Percentiles rank a stretch among this genome's conserved stretches.
Conservation (phyloP, 2,329 filamentous ascomycete species). For the Salinomyces thailandicus region DNA sequence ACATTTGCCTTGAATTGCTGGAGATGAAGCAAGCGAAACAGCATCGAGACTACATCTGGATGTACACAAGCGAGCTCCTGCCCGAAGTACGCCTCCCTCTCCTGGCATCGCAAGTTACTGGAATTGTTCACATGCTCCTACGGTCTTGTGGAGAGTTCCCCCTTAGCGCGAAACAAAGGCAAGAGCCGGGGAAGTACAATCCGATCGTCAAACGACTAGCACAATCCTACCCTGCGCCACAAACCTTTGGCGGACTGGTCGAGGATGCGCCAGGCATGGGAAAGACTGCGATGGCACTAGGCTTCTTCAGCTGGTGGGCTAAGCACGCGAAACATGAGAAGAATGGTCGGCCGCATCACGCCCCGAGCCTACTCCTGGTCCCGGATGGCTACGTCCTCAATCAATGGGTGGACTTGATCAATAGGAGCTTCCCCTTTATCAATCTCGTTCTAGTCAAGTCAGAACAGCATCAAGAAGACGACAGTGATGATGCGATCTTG, state of each 20-base stretch:
- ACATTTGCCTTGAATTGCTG: too few species aligned
- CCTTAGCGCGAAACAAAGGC: not conserved
- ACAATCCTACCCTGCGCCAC: not conserved
- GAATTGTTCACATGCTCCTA: not conserved
- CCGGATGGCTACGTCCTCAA: conserved; percentile 1
- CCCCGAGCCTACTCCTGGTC: not conserved
- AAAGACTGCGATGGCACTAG: not conserved
- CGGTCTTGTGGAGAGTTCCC: not conserved
- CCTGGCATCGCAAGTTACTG: not conserved
- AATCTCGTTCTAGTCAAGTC: not conserved
- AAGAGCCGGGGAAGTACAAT: not conserved
- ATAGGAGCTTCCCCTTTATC: not conserved
- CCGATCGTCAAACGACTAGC: not conserved
- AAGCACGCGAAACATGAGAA: not conserved
- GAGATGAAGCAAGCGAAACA: not conserved
- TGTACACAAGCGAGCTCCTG: not conserved
- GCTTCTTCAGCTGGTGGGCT: not conserved
- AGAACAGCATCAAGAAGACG: too few species aligned
- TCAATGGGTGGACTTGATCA: not conserved
- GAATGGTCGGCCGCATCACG: not conserved
- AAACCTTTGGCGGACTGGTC: not conserved
- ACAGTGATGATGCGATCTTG: too few species aligned
- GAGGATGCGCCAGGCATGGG: not conserved
- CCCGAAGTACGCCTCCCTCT: not conserved
- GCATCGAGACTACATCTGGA: not conserved